Base-by-base conservation (phyloP, 2,329 filamentous ascomycete species). In the Elsinoe perseae region DNA sequence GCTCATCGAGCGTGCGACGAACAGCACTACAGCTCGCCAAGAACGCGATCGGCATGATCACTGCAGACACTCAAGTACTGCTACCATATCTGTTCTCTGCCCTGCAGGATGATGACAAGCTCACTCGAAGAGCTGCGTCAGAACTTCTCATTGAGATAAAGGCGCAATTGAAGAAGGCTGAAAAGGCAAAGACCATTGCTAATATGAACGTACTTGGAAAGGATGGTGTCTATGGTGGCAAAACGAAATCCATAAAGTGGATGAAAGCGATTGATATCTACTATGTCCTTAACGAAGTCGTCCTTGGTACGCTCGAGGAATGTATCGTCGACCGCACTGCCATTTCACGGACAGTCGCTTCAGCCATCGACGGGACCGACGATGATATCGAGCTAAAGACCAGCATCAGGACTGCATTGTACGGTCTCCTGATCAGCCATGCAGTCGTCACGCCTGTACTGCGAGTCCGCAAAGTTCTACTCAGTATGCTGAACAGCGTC, bases 231-330 rank as follows among this genome's bases (percentile, higher is more conserved):
- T 95, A 95, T 65, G 83, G 82, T 25, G 70, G 77, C 32, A 68
- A 72, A 12, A 75, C 73, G 2, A 71, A 73, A 16, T 64, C 68
- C 18, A 60, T 85, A 14, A 73, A 79, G 44, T 81, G 80, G 75
- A 75, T 95, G 55, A 70, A 79, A 2, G 65, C 73, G 0, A 78
- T 83, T 21, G 78, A 85, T 55, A 73, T 75, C 1, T 73, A 78
- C 42, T 83, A 81, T 57, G 70, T 95, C 18, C 66, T 93, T 0
- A 77, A 81, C 18, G 76, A 81, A 18, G 77, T 86, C 34, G 71
- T 96, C n/a, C 69, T 89, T 18, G 88, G 88, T 0, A 81, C 80
- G 1, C 72, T 95, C 8, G 91, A 96, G 70, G 93, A 96, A 70
- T 95, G 86, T 64, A 78, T 92, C 2, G 80, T 96, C 62, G 90